Conservation (phyloP, 1,139 yeast genomes). For the Tardiomyces digboiensis region DNA sequence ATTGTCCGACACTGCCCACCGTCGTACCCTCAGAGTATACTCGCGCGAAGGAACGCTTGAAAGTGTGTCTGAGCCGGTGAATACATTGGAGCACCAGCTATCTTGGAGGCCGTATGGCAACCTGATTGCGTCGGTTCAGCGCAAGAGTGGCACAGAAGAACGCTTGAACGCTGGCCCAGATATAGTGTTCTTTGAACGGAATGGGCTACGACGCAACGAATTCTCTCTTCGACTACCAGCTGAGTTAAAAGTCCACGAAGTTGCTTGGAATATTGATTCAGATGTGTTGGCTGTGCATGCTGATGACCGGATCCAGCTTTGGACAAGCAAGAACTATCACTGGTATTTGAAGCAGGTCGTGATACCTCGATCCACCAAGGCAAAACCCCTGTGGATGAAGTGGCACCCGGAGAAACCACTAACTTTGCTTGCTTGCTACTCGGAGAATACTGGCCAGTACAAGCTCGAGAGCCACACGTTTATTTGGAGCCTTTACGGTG, state of each 20-base stretch:
- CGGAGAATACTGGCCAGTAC: conserved; percentile 31
- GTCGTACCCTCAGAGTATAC: conserved; percentile 82
- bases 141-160: conserved; percentile 24
- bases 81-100: conserved; percentile 61
- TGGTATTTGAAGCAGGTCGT: conserved; percentile 91
- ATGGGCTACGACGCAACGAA: conserved; percentile 88
- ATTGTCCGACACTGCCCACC: conserved; percentile 33
- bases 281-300: conserved; percentile 68
- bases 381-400: conserved; percentile 40
- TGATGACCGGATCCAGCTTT: conserved; percentile 56
- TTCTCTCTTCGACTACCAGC: conserved; percentile 57
- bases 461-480: conserved; percentile 56
- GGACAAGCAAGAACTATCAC: conserved; percentile 91
- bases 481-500: conserved; percentile 53
- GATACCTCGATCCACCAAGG: conserved; percentile 21
- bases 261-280: conserved; percentile 79
- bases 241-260: conserved; percentile 36
- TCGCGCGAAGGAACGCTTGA: conserved; percentile 64
- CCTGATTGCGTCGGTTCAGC: conserved; percentile 72
- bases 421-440: conserved; percentile 43
- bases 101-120: conserved; percentile 94
- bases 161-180: conserved; percentile 11
- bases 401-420: conserved; percentile 92
- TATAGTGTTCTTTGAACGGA: conserved; percentile 79
- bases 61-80: conserved; percentile 87